Evolutionary conservation across 257 asterid genomes (phyloP), one percentile per base, ranked within the genome.

Genomic region (Solanum piurae): DNA sequence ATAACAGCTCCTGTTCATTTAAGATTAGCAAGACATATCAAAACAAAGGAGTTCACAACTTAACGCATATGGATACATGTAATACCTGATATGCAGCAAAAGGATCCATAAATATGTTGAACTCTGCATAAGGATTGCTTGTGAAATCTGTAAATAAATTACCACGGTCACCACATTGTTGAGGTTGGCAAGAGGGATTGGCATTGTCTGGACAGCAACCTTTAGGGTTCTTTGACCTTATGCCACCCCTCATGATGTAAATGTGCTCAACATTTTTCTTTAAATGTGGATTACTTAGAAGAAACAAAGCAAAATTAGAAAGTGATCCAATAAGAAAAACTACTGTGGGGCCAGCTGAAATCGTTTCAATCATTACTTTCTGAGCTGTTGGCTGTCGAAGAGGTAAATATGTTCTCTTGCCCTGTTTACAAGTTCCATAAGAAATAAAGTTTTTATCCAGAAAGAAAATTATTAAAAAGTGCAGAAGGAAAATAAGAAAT

Each of bases 1-100:
- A 11, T 58, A 40, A 34, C 4, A 76, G 60, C 23, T 12, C 6
- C 60, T 38, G 34, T n/a, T 40, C 21, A 40, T 7, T 37, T n/a
- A 76, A 76, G 36, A 42, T 79, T 79, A 44, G 38, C 25, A 25
- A 79, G 62, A 42, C 4, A 25, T 76, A 38, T 76, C 25, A 1
- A 42, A 68, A 33, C 18, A 68, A 52, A 52, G 62, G 40, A 34
- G n/a, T 12, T 21, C 16, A 64, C 33, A 37, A 7, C 6, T 38
- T 38, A 84, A 84, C 0, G 3, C 66, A 9, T 49, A 21, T 1
- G 34, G 31, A 7, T 49, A 13, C 31, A 25, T 38, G 29, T 38
- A 85, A 38, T 87, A 96, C 99, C 98, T 96, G 98, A 88, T 96
- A 96, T 71, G 98, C 98, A 83, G 98, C 96, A 87, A 95, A 96